Percentiles rank a stretch among this genome's conserved stretches.
phyloP scores from a whole-genome alignment of 169 alveolate genomes.

The Cryptosporidium meleagridis region DNA sequence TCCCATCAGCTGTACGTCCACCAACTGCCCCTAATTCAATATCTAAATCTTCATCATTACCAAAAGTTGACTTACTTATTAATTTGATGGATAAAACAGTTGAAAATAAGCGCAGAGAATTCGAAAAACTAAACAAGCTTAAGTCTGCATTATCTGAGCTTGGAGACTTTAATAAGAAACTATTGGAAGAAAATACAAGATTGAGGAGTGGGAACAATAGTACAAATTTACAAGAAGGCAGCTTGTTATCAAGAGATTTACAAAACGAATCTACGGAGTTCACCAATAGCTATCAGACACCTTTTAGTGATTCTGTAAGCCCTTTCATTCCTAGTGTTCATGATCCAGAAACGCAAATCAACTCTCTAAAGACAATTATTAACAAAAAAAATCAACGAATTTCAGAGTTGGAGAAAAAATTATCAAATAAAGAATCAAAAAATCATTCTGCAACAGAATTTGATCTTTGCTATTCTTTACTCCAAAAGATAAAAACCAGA shows the following conservation, averaged over 20 bases:
- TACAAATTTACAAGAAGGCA: neutral
- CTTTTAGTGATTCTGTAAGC: neutral
- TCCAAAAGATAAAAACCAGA: slow-evolving; percentile 21
- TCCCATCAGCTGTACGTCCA: slow-evolving; percentile 2
- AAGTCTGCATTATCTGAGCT: slow-evolving; percentile 61
- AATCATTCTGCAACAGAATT: neutral
- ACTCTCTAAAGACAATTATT: slow-evolving; percentile 36
- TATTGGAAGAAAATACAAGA: slow-evolving; percentile 62
- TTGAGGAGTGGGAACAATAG: slow-evolving; percentile 52
- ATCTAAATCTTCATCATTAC: slow-evolving; percentile 15
- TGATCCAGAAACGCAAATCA: slow-evolving; percentile 7
- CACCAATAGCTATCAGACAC: slow-evolving; percentile 9
- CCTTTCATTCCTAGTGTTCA: neutral
- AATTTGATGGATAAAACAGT: slow-evolving; percentile 68
- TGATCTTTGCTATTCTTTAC: neutral
- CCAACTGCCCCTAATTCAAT: slow-evolving; percentile 70
- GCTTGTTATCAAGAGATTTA: neutral
- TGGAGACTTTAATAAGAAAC: slow-evolving; percentile 55
- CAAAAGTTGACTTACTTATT: slow-evolving; percentile 64
- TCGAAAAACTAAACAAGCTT: slow-evolving; percentile 48
- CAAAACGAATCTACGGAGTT: neutral
- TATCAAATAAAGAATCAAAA: neutral
- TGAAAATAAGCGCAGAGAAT: slow-evolving; percentile 43
- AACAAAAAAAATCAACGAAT: slow-evolving; percentile 55
- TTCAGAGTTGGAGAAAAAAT: slow-evolving; percentile 20